Evolutionary conservation across 2,329 filamentous ascomycete genomes (phyloP), one percentile per base, ranked within the genome.

Genomic region (Exophiala phaeomuriformis): DNA sequence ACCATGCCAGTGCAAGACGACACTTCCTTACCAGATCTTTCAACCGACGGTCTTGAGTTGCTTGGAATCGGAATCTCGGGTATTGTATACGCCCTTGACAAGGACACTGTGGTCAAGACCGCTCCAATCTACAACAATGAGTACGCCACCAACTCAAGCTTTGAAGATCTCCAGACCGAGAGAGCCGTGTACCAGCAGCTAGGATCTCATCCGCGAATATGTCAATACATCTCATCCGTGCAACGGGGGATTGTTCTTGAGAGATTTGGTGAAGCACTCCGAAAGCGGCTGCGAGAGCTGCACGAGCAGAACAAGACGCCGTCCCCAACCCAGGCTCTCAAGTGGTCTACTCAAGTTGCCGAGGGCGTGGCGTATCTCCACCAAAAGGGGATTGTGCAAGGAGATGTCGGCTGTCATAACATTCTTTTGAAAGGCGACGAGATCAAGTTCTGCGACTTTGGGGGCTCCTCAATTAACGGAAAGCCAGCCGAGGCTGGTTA

Each of bases 121-220:
- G 29, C 19, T 29, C 5, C 43, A 9, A 12, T 30, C 12, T 41
- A 27, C 12, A 39, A 5, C 28, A 36, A 32, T 8, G 47, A 50
- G 28, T 50, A 50, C 29, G 10, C 27, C 9, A 29, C 19, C 31
- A 42, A 43, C 29, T 10, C 42, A 42, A 7, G 12, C 3, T 39
- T 41, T 33, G 28, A 43, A 12, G 31, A 37, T 7, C 37, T 32
- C 8, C 39, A 31, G 39, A 9, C 33, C 31, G 37, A 50, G 31
- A 27, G 19, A 5, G 19, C 3, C 5, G 43, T 43, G 27, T 42
- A 32, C 12, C 27, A 50, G 31, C 37, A 39, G 30, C 47, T 43
- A 27, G 47, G 37, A 33, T 42, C 41, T n/a, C 28, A 50, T 33
- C 28, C 31, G 7, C 47, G 47, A 41, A 43, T 43, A 41, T 43